Conservation (phyloP, 2,329 filamentous ascomycete genomes). For the Aspergillus neotritici region DNA sequence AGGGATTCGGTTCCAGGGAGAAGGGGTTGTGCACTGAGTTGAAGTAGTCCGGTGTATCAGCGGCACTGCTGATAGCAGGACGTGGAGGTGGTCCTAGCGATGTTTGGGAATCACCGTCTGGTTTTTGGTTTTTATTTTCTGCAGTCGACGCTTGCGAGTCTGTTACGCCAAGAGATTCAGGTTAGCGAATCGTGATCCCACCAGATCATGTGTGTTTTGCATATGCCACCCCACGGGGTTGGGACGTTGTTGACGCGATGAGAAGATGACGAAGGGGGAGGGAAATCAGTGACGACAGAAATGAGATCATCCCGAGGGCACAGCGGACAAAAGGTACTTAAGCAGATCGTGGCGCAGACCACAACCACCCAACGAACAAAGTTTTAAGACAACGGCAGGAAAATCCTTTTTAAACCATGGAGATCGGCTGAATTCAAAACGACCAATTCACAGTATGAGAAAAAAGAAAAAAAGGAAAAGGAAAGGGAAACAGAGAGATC, state of each 20-base stretch:
- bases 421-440: no score
- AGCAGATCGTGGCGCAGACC: slow-evolving; percentile 11
- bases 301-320: slow-evolving; percentile 35
- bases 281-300: slow-evolving; percentile 31
- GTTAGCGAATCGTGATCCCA: slow-evolving; percentile 16
- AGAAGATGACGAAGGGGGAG: slow-evolving; percentile 14
- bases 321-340: slow-evolving; percentile 20
- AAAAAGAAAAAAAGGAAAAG: slow-evolving; percentile 5
- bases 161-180: slow-evolving; percentile 11
- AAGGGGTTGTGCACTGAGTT: slow-evolving; percentile 50
- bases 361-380: not conserved
- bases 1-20: slow-evolving; percentile 82
- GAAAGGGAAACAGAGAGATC: slow-evolving; percentile 12
- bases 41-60: slow-evolving; percentile 65
- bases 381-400: slow-evolving; percentile 1
- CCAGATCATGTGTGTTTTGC: no score
- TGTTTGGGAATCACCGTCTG: slow-evolving; percentile 54
- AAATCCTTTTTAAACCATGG: not conserved
- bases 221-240: no score
- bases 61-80: slow-evolving; percentile 45
- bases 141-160: slow-evolving; percentile 30
- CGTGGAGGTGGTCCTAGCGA: slow-evolving; percentile 67
- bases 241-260: not conserved
- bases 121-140: slow-evolving; percentile 32
- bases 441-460: not conserved